Percentiles rank a stretch among this genome's conserved stretches.
Conservation (phyloP, 139 green algal genomes). For the Auxenochlorella pyrenoidosa region DNA sequence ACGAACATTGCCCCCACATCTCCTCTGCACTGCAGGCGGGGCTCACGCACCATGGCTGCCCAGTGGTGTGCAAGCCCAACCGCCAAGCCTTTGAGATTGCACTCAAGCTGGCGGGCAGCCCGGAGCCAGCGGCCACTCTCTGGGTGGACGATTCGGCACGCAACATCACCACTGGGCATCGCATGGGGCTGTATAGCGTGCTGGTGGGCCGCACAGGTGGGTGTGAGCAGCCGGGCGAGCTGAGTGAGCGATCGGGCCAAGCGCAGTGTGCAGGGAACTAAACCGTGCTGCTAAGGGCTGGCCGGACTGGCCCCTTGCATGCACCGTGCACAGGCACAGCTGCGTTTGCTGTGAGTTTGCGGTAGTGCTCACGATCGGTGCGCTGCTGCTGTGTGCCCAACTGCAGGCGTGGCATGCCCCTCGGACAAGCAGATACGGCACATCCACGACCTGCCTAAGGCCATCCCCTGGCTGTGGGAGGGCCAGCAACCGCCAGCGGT, state of each 20-base stretch:
- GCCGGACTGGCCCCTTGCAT: too few species aligned
- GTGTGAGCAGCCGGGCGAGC: not conserved
- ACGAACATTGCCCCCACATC: not conserved
- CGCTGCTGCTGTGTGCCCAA: not conserved
- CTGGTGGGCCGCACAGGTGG: slow-evolving; percentile 50
- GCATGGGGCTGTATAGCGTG: slow-evolving; percentile 73
- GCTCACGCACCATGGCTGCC: slow-evolving; percentile 45
- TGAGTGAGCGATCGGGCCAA: not conserved
- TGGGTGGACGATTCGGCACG: slow-evolving; percentile 85
- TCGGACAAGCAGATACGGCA: slow-evolving; percentile 32
- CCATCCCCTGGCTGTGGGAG: slow-evolving; percentile 45
- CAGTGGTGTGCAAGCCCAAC: slow-evolving; percentile 83
- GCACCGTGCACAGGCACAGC: too few species aligned
- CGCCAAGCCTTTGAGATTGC: slow-evolving; percentile 64
- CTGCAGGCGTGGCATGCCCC: slow-evolving; percentile 30
- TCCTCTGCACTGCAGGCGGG: slow-evolving; percentile 15
- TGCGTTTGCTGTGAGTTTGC: too few species aligned
- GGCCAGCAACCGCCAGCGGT: slow-evolving; percentile 17
- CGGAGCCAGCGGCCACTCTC: slow-evolving; percentile 47
- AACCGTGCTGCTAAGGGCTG: not conserved
- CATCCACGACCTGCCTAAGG: slow-evolving; percentile 49
- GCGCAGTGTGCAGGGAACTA: not conserved
- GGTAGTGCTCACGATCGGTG: too few species aligned
- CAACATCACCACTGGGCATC: slow-evolving; percentile 75
- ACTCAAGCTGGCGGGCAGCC: slow-evolving; percentile 54